These are phyloP conservation scores for Trichomonas vaginalis DNA, from an alignment of 208 protist genomes.

Conservation along the genomic window DNA sequence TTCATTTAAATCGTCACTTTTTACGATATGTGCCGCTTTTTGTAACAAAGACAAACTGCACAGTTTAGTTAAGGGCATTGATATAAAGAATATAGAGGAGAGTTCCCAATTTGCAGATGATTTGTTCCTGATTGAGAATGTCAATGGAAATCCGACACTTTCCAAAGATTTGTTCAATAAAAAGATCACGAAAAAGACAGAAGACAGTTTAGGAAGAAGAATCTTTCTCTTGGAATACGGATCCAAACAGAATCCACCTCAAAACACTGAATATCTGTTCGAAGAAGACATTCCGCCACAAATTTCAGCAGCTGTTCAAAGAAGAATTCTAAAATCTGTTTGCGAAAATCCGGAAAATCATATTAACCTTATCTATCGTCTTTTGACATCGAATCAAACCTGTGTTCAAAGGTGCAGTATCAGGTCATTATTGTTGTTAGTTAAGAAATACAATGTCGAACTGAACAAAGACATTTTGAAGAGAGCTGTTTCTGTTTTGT, in stretches of 20 bases:
- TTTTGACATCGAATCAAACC: neutral
- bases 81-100: neutral
- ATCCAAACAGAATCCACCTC: neutral
- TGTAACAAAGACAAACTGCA: neutral
- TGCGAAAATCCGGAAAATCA: neutral
- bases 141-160: neutral
- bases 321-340: neutral
- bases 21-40: neutral
- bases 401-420: neutral
- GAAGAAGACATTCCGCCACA: neutral
- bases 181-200: neutral
- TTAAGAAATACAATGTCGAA: neutral
- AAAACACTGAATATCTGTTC: neutral
- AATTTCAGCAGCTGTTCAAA: neutral
- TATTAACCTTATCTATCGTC: neutral
- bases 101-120: neutral
- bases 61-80: neutral
- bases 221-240: neutral
- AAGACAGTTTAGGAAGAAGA: neutral
- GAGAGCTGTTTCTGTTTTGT: neutral
- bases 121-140: neutral
- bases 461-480: neutral
- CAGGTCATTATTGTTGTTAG: neutral
- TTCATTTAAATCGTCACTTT: neutral
- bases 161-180: neutral